A percentile compares a stretch with the other conserved stretches of the same genome.
These are phyloP conservation scores for Rhizoctonia solani DNA, from an alignment of 1,284 basidiomycete genomes.

Conservation along the genomic window DNA sequence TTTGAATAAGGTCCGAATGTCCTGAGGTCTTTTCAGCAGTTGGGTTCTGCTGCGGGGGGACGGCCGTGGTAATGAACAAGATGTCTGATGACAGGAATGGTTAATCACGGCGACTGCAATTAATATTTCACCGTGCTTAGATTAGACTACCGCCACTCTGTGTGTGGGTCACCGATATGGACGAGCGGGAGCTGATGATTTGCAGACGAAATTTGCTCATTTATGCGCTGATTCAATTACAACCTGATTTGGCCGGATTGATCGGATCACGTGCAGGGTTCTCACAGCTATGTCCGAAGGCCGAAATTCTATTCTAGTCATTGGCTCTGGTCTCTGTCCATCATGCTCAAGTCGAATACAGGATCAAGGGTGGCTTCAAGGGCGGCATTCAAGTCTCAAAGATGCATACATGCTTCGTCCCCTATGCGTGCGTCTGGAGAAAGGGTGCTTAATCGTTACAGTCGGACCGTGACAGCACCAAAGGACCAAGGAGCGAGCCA, in stretches of 20 bases:
- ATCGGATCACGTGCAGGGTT: conserved; percentile 16
- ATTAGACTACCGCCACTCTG: neutral
- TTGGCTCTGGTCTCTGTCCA: conserved; percentile 1
- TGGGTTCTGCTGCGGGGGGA: no score
- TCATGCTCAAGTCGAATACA: conserved; percentile 19
- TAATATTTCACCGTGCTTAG: no score
- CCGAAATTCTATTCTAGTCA: conserved; percentile 29
- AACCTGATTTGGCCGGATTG: neutral
- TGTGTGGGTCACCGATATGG: neutral
- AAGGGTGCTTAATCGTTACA: conserved; percentile 75
- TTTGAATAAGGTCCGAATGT: no score
- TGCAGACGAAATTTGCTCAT: neutral
- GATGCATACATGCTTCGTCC: conserved; percentile 18
- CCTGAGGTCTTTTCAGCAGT: no score
- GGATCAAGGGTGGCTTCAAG: conserved; percentile 11
- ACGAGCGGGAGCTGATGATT: no score
- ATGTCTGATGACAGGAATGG: no score
- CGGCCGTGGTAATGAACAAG: no score
- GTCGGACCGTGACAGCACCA: conserved; percentile 79
- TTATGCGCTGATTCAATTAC: conserved; percentile 1
- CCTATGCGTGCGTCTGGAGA: neutral
- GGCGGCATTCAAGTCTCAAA: neutral
- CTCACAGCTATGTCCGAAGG: conserved; percentile 7
- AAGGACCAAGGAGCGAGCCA: conserved; percentile 94
- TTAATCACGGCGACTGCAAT: no score